Conservation (phyloP, 139 green algal genomes). For the Picochlorum sp. region DNA sequence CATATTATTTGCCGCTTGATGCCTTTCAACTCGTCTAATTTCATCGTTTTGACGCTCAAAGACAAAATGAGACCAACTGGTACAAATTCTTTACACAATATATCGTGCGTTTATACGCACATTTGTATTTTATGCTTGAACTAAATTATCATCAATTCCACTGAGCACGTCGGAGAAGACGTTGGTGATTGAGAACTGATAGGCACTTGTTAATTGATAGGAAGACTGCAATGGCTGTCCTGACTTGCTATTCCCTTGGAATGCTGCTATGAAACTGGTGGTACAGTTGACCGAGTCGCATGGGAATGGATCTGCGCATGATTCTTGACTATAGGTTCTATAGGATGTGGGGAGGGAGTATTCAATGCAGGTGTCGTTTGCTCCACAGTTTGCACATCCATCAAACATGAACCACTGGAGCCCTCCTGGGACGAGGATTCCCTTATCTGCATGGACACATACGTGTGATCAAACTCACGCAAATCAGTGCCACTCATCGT, state of each 20-base stretch:
- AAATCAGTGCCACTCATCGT: too few species aligned
- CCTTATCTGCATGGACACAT: not conserved
- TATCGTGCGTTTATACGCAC: too few species aligned
- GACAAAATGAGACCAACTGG: constrained; percentile 20
- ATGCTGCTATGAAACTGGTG: constrained; percentile 22
- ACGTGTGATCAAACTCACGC: too few species aligned
- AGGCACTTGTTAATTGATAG: constrained; percentile 32
- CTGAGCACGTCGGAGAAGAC: constrained; percentile 1
- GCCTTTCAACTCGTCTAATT: not conserved
- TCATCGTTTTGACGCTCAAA: not conserved
- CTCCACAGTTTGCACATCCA: constrained; percentile 26
- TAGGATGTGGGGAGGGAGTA: constrained; percentile 3
- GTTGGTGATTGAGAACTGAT: constrained; percentile 25
- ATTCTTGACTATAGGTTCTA: constrained; percentile 12
- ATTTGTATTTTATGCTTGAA: not conserved
- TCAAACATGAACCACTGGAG: constrained; percentile 35
- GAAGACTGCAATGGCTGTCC: constrained; percentile 19
- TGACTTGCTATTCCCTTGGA: constrained; percentile 21
- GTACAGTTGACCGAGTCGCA: constrained; percentile 23
- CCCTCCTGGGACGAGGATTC: not conserved
- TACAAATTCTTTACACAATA: constrained; percentile 22
- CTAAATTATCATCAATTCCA: not conserved
- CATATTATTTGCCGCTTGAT: not conserved
- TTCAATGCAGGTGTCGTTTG: constrained; percentile 5
- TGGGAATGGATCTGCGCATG: constrained; percentile 20